Conservation (phyloP, 345 rosid genomes). For the Noccaea caerulescens region DNA sequence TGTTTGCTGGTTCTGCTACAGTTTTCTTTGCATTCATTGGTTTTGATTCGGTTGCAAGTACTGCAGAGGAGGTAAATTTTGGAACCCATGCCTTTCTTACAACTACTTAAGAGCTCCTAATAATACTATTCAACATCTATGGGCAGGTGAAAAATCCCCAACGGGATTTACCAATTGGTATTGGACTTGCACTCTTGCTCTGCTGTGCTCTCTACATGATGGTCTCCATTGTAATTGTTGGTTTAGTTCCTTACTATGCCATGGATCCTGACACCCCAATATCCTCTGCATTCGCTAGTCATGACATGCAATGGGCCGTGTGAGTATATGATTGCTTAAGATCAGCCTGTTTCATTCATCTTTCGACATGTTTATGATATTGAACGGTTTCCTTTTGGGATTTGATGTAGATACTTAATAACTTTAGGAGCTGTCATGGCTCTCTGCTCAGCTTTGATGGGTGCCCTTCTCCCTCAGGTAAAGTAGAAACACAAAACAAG, state of each 20-base stretch:
- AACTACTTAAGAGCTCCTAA: neutral
- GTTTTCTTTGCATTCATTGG: constrained; percentile 97
- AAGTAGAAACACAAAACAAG: constrained; percentile 12
- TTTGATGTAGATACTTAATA: constrained; percentile 68
- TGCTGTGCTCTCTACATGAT: constrained; percentile 94
- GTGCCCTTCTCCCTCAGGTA: constrained; percentile 98
- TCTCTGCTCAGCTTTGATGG: constrained; percentile 94
- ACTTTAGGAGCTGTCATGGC: constrained; percentile 94
- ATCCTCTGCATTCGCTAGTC: constrained; percentile 86
- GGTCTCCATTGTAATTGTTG: constrained; percentile 88
- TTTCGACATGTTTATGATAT: neutral
- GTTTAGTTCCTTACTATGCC: constrained; percentile 88
- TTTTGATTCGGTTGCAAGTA: constrained; percentile 96
- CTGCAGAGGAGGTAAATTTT: constrained; percentile 87
- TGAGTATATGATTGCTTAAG: constrained; percentile 49
- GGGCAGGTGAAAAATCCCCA: constrained; percentile 96
- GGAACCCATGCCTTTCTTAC: neutral
- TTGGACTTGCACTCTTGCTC: constrained; percentile 77
- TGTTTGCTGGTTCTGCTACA: constrained; percentile 98
- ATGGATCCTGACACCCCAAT: constrained; percentile 99
- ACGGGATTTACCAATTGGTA: constrained; percentile 93
- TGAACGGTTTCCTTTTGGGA: constrained; percentile 15
- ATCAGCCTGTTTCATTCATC: neutral
- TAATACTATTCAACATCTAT: constrained; percentile 25
- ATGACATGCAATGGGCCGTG: constrained; percentile 99